These are phyloP conservation scores for Metschnikowia anglica DNA, from an alignment of 805 yeast genomes.

Conservation along the genomic window DNA sequence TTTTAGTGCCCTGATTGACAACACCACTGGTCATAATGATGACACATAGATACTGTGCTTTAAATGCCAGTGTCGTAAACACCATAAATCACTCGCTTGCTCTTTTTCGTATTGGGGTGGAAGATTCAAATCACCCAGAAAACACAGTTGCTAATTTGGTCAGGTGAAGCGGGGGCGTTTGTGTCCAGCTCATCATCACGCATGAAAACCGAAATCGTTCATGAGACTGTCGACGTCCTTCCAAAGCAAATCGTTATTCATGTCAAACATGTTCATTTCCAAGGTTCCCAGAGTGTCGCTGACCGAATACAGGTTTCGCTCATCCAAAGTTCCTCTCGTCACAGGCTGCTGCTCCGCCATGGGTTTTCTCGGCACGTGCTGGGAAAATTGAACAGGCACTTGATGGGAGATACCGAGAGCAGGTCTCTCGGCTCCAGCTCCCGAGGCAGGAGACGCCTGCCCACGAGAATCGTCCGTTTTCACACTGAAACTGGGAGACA, in stretches of 20 bases:
- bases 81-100: too few species aligned
- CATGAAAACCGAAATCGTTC: constrained; percentile 90
- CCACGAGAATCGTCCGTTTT: constrained; percentile 10
- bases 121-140: too few species aligned
- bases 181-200: constrained; percentile 26
- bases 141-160: too few species aligned
- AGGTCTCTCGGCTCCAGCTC: neutral
- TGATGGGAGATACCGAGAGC: neutral
- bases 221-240: constrained; percentile 84
- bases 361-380: neutral
- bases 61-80: too few species aligned
- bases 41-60: too few species aligned
- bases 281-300: constrained; percentile 20
- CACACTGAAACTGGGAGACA: constrained; percentile 28
- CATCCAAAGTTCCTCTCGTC: neutral
- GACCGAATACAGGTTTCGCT: neutral
- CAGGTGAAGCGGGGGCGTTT: too few species aligned
- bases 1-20: too few species aligned
- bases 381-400: neutral
- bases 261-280: constrained; percentile 43
- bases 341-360: neutral
- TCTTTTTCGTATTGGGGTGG: too few species aligned
- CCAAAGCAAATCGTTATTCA: constrained; percentile 60
- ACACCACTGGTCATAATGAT: too few species aligned
- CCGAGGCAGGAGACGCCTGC: constrained; percentile 3